Evolutionary conservation across 345 rosid species (phyloP).

Genomic region (rapeseed (Brassica napus)): DNA sequence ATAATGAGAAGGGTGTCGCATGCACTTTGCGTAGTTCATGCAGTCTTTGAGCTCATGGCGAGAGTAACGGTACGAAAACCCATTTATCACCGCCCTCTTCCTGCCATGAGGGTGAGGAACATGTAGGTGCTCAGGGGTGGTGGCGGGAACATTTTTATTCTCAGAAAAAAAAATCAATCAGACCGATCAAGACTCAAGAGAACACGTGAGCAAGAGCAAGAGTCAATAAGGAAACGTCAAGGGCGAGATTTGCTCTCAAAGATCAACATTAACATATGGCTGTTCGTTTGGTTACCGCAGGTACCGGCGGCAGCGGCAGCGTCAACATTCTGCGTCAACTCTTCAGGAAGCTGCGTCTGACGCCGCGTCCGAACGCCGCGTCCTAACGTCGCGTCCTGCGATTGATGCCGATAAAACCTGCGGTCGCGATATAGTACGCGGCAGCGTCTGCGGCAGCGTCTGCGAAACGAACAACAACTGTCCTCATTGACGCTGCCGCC

Average conservation of each 20-base stretch:
- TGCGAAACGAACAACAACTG: too few species aligned
- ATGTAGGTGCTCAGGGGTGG: neutral
- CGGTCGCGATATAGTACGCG: too few species aligned
- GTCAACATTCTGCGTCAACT: too few species aligned
- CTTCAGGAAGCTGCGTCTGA: too few species aligned
- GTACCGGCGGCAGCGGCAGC: too few species aligned
- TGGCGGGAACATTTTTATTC: neutral
- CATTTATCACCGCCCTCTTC: conserved; percentile 82
- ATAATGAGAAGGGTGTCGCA: conserved; percentile 75
- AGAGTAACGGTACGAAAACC: conserved; percentile 73
- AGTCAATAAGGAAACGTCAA: neutral
- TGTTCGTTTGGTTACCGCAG: too few species aligned
- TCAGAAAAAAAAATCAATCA: neutral
- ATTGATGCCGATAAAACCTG: too few species aligned
- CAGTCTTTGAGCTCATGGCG: conserved; percentile 88
- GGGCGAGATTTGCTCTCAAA: neutral
- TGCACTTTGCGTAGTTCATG: conserved; percentile 8
- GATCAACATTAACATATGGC: neutral
- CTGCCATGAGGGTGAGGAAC: conserved; percentile 15
- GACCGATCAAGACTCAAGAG: neutral
- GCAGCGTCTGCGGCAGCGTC: too few species aligned
- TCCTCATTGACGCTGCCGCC: too few species aligned
- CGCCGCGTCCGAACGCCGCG: too few species aligned
- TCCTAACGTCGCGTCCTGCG: too few species aligned
- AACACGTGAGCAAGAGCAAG: neutral